phyloP scores from a whole-genome alignment of 352 stramenopile species.

The Pythium phragmiticola region DNA sequence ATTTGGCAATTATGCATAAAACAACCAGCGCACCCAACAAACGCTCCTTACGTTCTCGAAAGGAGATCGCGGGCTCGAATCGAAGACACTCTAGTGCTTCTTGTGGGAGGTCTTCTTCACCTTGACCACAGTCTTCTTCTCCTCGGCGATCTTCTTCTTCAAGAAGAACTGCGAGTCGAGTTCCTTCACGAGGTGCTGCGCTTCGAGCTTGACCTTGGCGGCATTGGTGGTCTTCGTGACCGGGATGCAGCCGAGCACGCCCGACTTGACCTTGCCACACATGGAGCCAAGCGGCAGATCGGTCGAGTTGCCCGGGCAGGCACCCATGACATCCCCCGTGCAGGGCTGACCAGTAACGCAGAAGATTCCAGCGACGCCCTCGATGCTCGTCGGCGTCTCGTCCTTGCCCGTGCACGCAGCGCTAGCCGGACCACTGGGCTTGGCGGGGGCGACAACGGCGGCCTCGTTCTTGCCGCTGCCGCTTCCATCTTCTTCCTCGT shows the following conservation, averaged over 20 bases:
- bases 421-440: slow-evolving; percentile 8
- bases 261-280: slow-evolving; percentile 18
- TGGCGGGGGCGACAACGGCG: not conserved
- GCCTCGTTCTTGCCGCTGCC: not conserved
- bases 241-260: slow-evolving; percentile 18
- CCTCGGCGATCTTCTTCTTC: slow-evolving; percentile 3
- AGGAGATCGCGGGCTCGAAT: too few species aligned
- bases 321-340: slow-evolving; percentile 12
- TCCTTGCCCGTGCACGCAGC: slow-evolving; percentile 9
- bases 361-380: slow-evolving; percentile 23
- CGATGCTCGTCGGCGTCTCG: slow-evolving; percentile 19
- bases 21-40: too few species aligned
- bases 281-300: slow-evolving; percentile 14
- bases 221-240: slow-evolving; percentile 1
- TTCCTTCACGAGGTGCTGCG: slow-evolving; percentile 1
- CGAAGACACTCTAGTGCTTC: slow-evolving; percentile 5
- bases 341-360: slow-evolving; percentile 20
- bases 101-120: slow-evolving; percentile 10
- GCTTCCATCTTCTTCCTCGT: not conserved
- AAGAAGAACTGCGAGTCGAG: slow-evolving; percentile 3
- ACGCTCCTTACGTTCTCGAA: too few species aligned
- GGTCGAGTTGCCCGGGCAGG: slow-evolving; percentile 16
- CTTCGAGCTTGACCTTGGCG: slow-evolving; percentile 4
- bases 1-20: too few species aligned
- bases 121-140: slow-evolving; percentile 12